These are phyloP conservation scores for Triglochin maritima DNA, from an alignment of 106 monocot genomes.

Conservation along the genomic window DNA sequence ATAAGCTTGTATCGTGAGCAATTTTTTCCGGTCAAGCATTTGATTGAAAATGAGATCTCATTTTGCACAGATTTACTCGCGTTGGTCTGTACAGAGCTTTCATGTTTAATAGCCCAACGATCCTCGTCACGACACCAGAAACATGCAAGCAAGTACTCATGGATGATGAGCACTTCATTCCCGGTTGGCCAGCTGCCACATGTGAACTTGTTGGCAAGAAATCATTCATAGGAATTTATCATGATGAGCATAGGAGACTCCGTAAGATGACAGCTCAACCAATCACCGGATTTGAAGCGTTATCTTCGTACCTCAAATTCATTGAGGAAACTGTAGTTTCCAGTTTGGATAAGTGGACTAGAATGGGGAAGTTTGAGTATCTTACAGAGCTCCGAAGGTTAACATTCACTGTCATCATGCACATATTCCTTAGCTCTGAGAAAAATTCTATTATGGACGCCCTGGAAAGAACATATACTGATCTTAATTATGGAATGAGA, in stretches of 20 bases:
- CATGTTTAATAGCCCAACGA: conserved; percentile 92
- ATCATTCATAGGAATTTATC: conserved; percentile 62
- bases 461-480: conserved; percentile 63
- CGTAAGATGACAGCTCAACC: conserved; percentile 56
- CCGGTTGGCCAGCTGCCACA: conserved; percentile 82
- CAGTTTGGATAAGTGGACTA: conserved; percentile 52
- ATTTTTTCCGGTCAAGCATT: too few species aligned
- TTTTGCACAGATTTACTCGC: conserved; percentile 34
- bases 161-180: conserved; percentile 69
- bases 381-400: conserved; percentile 69
- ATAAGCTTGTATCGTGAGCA: background rate
- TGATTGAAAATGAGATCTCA: too few species aligned
- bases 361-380: conserved; percentile 60
- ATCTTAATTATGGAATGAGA: conserved; percentile 77
- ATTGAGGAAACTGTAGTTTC: conserved; percentile 44
- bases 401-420: conserved; percentile 87
- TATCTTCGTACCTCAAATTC: conserved; percentile 64
- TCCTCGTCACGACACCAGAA: conserved; percentile 60
- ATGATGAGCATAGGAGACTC: conserved; percentile 66
- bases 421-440: conserved; percentile 66
- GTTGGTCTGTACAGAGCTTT: conserved; percentile 71
- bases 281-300: conserved; percentile 68
- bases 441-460: conserved; percentile 21
- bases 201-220: conserved; percentile 57
- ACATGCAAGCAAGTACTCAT: conserved; percentile 68